Evolutionary conservation across 148 eudicot genomes (phyloP), one percentile per base, ranked within the genome.

Genomic region (Spergularia marina): DNA sequence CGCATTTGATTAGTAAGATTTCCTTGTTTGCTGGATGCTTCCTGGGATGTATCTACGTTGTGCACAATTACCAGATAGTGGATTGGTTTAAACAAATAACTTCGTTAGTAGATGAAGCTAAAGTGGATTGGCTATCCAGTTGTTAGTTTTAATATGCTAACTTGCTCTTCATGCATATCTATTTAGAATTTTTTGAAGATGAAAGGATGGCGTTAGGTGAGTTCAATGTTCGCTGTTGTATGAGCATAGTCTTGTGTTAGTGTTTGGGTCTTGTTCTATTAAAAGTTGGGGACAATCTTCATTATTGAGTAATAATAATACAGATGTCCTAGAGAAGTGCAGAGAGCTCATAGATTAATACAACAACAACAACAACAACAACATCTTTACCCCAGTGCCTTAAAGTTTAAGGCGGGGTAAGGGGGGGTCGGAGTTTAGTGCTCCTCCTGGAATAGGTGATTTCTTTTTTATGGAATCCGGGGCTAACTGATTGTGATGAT

Each of bases 1-100:
- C 18, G 2, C 15, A 34, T 63, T 34, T 14, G 59, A 12, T 63
- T 36, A 18, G 34, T 36, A 12, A 36, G 36, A 30, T 36, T 34
- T 63, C 12, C 67, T 63, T 30, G n/a, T 34, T 47, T 63, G 67
- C 67, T 63, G 17, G n/a, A 63, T 63, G 67, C 40, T 63, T 47
- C n/a, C 7, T 13, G 40, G 15, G 67, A 44, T 20, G 34, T 47
- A 18, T 66, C 7, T 47, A 66, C 2, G 53, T 4, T 10, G 15
- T 64, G 18, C 47, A 34, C 15, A 20, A 36, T 64, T 44, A 39
- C 4, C n/a, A 64, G 68, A 5, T 64, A 39, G 44, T 34, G 70
- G 53, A 7, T 40, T 66, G 53, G 18, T 66, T 44, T 40, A 44
- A 66, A 18, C 70, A 10, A 66, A 44, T 47, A 66, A 47, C 23